Base-by-base conservation (phyloP, 2,329 filamentous ascomycete species). In the Diaporthe amygdali region DNA sequence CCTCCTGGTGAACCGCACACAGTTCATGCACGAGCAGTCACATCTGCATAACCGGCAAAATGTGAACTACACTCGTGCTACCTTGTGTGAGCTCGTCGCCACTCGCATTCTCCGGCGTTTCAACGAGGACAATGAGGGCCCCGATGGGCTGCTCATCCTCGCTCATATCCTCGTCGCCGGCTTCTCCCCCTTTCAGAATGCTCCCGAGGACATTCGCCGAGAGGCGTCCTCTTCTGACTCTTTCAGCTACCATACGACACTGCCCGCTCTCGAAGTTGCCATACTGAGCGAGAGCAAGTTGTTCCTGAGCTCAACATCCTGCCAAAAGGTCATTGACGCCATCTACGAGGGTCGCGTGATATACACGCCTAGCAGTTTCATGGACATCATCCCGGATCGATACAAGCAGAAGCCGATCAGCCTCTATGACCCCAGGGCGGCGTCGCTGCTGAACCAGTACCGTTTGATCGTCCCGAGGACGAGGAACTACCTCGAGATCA, bases 381-480 rank as follows among this genome's bases (percentile, higher is more conserved):
- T 96, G 79, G 93, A 96, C 79, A 92, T 97, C 71, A 90, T 97
- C 59, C 94, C 94, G 0, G 94, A 96, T 79, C 91, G 93, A 76
- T 97, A 96, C 84, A 96, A 96, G 82, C 89, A 92, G 77, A 93
- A 93, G 75, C 93, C 93, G 2, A 95, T 96, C 68, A 91, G 92
- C 9, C 83, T 96, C 0, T 96, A 96, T 79, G 91, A 95, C 76
- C 94, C 94, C 1, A 85, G 92, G 20, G 89, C 91, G 74, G 93
- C 92, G 6, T 93, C 93, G 1, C 78, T 95, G 32, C 86, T 97
- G 27, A 96, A 97, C 76, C 94, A 97, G 78, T 96, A 96, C 77
- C 92, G 94, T 1, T 87, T 97, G 9, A 92, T 95, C 74, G 94
- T 97, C 10, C 94, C 94, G 14, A 87, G 93, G 17, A 96, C 92